Conservation (phyloP, 371 early-diverging fungal genomes). For the Rhizopus stolonifer region DNA sequence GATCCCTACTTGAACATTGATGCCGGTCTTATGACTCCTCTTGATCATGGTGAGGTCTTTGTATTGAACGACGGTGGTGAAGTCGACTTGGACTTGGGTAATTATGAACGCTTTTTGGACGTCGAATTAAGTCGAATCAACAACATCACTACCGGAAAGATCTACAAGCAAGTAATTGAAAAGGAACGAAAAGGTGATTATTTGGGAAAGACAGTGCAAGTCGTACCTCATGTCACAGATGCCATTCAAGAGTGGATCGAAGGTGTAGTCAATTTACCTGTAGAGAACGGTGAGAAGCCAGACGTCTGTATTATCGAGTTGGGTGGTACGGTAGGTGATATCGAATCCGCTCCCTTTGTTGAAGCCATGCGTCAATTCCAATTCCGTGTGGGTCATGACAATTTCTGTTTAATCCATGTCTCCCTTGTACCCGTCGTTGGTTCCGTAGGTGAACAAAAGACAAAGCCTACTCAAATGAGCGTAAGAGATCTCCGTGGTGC, state of each 20-base stretch:
- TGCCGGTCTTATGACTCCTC: conserved; percentile 96
- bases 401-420: conserved; percentile 97
- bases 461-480: conserved; percentile 97
- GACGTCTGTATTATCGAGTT: conserved; percentile 99
- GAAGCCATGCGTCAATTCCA: conserved; percentile 99
- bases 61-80: conserved; percentile 99
- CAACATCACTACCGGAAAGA: conserved; percentile 99
- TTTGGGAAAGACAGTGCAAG: conserved; percentile 98
- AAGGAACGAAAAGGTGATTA: conserved; percentile 93
- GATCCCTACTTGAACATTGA: conserved; percentile 99
- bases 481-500: conserved; percentile 94
- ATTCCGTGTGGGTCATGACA: conserved; percentile 96
- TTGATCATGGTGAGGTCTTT: conserved; percentile 99
- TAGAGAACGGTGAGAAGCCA: conserved; percentile 86
- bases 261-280: conserved; percentile 84
- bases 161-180: conserved; percentile 95
- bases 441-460: conserved; percentile 98
- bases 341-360: conserved; percentile 98
- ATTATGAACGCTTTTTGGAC: conserved; percentile 98
- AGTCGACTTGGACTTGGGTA: conserved; percentile 98
- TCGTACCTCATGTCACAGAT: conserved; percentile 98
- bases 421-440: conserved; percentile 98
- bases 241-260: conserved; percentile 98
- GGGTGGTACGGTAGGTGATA: conserved; percentile 99
- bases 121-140: conserved; percentile 92